These are phyloP conservation scores for Hypoxylon sp. DNA, from an alignment of 2,329 filamentous ascomycete genomes.

Conservation along the genomic window DNA sequence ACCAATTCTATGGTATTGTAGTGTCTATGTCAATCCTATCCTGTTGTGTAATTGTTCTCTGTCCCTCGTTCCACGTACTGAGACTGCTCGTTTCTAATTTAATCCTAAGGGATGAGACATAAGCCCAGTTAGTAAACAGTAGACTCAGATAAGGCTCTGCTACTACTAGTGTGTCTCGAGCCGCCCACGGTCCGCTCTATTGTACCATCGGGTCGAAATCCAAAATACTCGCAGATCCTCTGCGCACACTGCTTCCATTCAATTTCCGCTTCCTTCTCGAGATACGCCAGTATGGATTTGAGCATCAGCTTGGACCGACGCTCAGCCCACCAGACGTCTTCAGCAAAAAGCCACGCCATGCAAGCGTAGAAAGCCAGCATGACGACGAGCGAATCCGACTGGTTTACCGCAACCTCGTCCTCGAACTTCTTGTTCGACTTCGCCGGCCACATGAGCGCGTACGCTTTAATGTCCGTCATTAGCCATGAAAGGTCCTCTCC, in stretches of 20 bases:
- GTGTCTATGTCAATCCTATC: too few relatives aligned
- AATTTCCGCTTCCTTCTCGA: constrained; percentile 2
- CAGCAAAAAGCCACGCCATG: constrained; percentile 1
- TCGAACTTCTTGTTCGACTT: constrained; percentile 19
- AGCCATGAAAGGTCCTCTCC: constrained; percentile 18
- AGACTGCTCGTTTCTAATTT: too few relatives aligned
- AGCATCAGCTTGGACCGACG: constrained; percentile 14
- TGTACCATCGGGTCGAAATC: constrained; percentile 1
- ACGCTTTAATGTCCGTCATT: constrained; percentile 13
- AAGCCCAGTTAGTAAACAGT: not conserved
- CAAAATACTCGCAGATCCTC: constrained; percentile 8
- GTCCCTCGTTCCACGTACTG: too few relatives aligned
- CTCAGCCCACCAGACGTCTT: constrained; percentile 24
- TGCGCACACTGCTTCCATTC: not conserved
- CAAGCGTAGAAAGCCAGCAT: constrained; percentile 31
- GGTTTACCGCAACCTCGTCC: constrained; percentile 16
- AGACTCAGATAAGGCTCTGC: not conserved
- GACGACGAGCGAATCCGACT: constrained; percentile 7
- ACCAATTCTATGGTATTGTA: too few relatives aligned
- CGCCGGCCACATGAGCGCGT: constrained; percentile 31
- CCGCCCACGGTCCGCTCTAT: not conserved
- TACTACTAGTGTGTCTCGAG: not conserved
- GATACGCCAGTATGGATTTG: not conserved
- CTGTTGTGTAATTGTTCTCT: too few relatives aligned
- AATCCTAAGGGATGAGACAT: not conserved